Evolutionary conservation across 306 rosid genomes (phyloP).

Genomic region (Luffa acutangula): DNA sequence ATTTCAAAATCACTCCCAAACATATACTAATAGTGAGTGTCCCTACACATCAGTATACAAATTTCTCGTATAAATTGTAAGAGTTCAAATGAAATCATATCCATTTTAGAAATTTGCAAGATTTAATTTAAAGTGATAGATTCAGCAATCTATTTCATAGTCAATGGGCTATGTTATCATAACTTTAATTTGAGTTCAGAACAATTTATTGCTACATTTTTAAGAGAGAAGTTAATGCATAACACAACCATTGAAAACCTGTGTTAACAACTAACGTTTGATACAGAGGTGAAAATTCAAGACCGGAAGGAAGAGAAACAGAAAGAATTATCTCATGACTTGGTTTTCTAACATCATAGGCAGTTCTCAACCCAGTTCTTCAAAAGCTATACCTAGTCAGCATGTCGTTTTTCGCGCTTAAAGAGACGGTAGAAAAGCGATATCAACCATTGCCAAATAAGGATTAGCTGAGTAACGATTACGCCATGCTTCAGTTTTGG

Average conservation of each 20-base stretch:
- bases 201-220: no score
- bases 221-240: neutral
- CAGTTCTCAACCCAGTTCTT: neutral
- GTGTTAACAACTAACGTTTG: neutral
- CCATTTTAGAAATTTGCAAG: no score
- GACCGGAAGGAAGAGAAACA: neutral
- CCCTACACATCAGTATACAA: no score
- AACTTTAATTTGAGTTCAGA: no score
- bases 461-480: slow-evolving; percentile 25
- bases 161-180: no score
- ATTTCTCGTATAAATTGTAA: no score
- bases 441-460: slow-evolving; percentile 61
- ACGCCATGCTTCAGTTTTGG: slow-evolving; percentile 39
- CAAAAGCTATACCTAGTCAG: slow-evolving; percentile 24
- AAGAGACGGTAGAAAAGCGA: slow-evolving; percentile 39
- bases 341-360: neutral
- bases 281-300: slow-evolving; percentile 1
- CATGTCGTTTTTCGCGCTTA: slow-evolving; percentile 36
- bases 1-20: no score
- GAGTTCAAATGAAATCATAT: no score
- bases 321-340: neutral
- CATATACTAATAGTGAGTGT: no score
- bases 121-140: no score
- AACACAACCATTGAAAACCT: neutral
- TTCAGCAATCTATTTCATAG: no score